Evolutionary conservation across 148 eudicot genomes (phyloP), one percentile per base, ranked within the genome.

Genomic region (Persicaria tinctoria): DNA sequence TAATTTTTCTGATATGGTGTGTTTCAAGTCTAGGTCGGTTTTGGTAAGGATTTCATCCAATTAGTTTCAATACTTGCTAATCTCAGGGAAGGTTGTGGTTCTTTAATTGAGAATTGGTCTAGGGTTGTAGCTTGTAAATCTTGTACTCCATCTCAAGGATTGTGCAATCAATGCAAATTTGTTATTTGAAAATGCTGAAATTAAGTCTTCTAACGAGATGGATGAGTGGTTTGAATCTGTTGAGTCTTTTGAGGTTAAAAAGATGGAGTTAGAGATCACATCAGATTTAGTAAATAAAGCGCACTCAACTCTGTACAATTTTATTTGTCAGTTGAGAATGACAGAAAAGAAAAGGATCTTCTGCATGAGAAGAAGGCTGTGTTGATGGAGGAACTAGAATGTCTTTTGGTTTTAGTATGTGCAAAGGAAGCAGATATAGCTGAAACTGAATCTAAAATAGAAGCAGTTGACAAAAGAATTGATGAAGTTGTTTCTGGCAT

Each of bases 251-350:
- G 89, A 90, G 78, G 76, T 82, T 78, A 84, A 82, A 79, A 86
- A 80, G 80, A 73, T 85, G 77, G 89, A 88, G 80, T 20, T 84
- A 72, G 95, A 86, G 57, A 84, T 87, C 66, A 88, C 88, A 80
- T 81, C 85, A 54, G 77, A 79, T 73, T 70, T 90, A 74, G 76
- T 88, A 59, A 56, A 79, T 77, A 89, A 84, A 72, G 86, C 87
- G 17, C 82, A 84, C 47, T 46, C 79, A 27, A 74, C 70, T 74
- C 63, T 90, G 60, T 68, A 70, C 73, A 84, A 80, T 73, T 88
- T 87, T 1, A 78, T 84, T 76, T 77, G 51, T 75, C 82, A 80
- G 85, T 81, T 56, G 82, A 88, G 77, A 80, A 80, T 78, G 92
- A 88, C 69, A 78, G 57, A 38, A 80, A 81, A 79, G 92, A 90